phyloP scores from a whole-genome alignment of 2,329 filamentous ascomycete genomes.

The Ceratocystis harringtonii region DNA sequence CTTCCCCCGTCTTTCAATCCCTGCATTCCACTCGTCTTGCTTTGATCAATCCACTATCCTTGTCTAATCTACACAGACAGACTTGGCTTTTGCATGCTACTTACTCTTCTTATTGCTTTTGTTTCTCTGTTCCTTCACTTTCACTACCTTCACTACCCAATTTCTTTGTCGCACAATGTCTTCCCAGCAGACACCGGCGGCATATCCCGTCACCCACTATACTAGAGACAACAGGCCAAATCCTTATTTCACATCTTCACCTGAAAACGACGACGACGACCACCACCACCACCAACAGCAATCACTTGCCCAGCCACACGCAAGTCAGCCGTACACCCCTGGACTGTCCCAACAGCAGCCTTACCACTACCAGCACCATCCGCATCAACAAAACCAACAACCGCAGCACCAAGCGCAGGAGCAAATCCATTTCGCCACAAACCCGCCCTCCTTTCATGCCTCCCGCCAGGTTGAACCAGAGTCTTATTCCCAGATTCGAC shows the following conservation, averaged over 20 bases:
- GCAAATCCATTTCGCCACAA: no score
- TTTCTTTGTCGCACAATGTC: background rate
- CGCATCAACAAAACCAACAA: background rate
- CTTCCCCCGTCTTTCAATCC: background rate
- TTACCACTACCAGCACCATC: no score
- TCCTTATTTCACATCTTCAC: background rate
- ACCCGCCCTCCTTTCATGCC: no score
- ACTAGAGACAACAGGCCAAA: background rate
- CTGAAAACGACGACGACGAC: background rate
- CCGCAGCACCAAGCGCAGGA: background rate
- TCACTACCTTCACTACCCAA: background rate
- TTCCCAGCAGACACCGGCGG: background rate
- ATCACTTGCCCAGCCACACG: background rate
- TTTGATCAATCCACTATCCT: background rate
- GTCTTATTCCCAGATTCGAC: background rate
- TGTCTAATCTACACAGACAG: background rate
- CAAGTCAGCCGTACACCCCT: no score
- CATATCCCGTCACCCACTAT: background rate
- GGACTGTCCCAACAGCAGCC: no score
- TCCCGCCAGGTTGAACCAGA: background rate
- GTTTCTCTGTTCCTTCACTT: slow-evolving; percentile 9
- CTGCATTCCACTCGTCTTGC: background rate
- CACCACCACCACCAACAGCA: background rate
- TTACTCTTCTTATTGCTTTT: background rate
- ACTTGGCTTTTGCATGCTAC: background rate